Evolutionary conservation across 176 grass and related monocot species (phyloP).

Genomic region (Oryza rufipogon): DNA sequence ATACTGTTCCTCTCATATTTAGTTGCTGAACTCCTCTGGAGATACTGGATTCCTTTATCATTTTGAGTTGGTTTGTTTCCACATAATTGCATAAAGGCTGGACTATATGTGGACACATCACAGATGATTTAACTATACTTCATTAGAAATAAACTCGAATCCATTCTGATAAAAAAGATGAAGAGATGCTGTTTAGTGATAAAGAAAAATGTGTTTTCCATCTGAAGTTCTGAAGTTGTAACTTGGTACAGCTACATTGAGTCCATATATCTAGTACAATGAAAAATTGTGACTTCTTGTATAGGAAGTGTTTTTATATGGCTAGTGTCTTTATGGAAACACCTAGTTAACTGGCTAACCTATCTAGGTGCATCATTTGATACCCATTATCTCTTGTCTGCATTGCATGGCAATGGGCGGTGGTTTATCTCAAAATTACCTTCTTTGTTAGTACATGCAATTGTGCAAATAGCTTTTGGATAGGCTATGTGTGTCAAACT

Average conservation of each 20-base stretch:
- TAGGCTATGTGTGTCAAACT: conserved; percentile 3
- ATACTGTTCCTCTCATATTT: conserved; percentile 14
- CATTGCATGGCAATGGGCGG: not conserved
- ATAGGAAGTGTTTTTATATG: conserved; percentile 6
- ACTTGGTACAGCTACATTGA: conserved; percentile 21
- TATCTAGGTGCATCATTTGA: conserved; percentile 29
- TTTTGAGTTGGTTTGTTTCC: conserved; percentile 24
- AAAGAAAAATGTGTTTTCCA: conserved; percentile 3
- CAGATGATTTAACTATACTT: conserved; percentile 23
- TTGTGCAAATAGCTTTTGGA: conserved; percentile 23
- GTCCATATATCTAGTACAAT: not conserved
- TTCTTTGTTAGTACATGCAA: conserved; percentile 22
- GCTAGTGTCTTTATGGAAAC: not conserved
- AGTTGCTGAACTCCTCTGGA: conserved; percentile 8
- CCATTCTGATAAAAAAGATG: conserved; percentile 10
- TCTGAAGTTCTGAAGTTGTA: conserved; percentile 25
- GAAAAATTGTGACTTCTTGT: conserved; percentile 28
- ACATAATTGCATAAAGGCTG: conserved; percentile 8
- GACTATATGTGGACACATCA: conserved; percentile 13
- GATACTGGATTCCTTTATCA: conserved; percentile 37
- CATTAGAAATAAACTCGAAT: conserved; percentile 11
- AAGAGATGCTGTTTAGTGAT: conserved; percentile 17
- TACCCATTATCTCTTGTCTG: conserved; percentile 16
- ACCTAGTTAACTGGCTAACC: conserved; percentile 6
- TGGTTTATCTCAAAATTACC: conserved; percentile 13